Percentiles rank a stretch among this genome's conserved stretches.
Evolutionary conservation across 2,329 filamentous ascomycete genomes (phyloP).

Genomic region (Venturia oleaginea): DNA sequence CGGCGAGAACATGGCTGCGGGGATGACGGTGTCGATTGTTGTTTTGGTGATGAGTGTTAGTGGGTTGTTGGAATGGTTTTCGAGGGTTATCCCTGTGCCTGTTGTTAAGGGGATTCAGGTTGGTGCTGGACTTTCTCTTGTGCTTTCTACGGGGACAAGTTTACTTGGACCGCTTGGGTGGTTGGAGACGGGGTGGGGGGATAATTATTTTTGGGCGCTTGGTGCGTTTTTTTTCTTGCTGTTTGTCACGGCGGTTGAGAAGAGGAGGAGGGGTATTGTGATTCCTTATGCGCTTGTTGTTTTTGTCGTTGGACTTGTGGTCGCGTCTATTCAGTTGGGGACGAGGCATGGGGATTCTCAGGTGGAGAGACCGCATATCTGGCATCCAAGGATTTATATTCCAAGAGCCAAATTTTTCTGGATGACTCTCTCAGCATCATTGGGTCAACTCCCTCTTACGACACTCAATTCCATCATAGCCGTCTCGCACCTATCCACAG

Average conservation of each 20-base stretch:
- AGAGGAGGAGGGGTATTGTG: constrained; percentile 21
- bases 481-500: constrained; percentile 66
- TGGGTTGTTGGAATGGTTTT: constrained; percentile 54
- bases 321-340: constrained; percentile 42
- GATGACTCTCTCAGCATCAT: constrained; percentile 56
- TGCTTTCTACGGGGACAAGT: constrained; percentile 63
- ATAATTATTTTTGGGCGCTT: constrained; percentile 73
- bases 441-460: constrained; percentile 84
- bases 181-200: constrained; percentile 55
- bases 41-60: constrained; percentile 72
- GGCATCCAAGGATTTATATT: constrained; percentile 47
- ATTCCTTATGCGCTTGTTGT: constrained; percentile 72
- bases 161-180: constrained; percentile 62
- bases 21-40: constrained; percentile 64
- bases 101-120: constrained; percentile 94
- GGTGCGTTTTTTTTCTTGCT: constrained; percentile 60
- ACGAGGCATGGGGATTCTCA: constrained; percentile 16
- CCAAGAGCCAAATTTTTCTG: constrained; percentile 40
- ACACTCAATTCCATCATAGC: constrained; percentile 90
- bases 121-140: constrained; percentile 75
- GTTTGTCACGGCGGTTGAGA: constrained; percentile 45
- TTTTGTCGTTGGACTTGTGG: constrained; percentile 57
- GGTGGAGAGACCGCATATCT: constrained; percentile 28
- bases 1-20: constrained; percentile 69
- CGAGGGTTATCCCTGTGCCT: constrained; percentile 67